Percentiles rank a stretch among this genome's conserved stretches.
phyloP scores from a whole-genome alignment of 2,329 filamentous ascomycete genomes.

The Celoporthe dispersa region DNA sequence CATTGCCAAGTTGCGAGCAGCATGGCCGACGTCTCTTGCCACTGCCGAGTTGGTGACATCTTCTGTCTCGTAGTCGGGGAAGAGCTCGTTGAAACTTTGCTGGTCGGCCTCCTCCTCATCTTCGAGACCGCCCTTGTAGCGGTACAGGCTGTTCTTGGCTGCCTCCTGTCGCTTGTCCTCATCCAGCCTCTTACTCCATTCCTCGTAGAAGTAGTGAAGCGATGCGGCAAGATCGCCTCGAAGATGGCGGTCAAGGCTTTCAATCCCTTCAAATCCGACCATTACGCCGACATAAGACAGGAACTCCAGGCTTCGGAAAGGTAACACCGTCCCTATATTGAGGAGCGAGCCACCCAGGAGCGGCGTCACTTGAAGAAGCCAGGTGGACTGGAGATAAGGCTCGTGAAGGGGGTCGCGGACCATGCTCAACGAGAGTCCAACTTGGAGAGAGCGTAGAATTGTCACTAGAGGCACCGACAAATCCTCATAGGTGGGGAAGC shows the following conservation, averaged over 20 bases:
- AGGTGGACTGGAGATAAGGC: constrained; percentile 18
- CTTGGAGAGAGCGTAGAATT: constrained; percentile 76
- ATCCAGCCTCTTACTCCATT: constrained; percentile 80
- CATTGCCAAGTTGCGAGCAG: constrained; percentile 61
- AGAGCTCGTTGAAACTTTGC: constrained; percentile 78
- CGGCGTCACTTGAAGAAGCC: constrained; percentile 54
- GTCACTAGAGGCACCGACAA: constrained; percentile 78
- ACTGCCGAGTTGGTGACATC: constrained; percentile 39
- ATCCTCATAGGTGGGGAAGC: constrained; percentile 83
- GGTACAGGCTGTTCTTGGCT: constrained; percentile 77
- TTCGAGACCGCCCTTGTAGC: constrained; percentile 77
- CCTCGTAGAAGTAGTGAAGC: constrained; percentile 73
- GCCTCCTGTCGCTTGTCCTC: constrained; percentile 77
- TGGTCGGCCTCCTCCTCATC: constrained; percentile 76
- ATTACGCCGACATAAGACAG: constrained; percentile 53
- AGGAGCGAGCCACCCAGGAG: constrained; percentile 57
- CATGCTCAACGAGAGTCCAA: constrained; percentile 69
- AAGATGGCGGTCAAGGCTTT: constrained; percentile 45
- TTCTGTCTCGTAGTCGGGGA: constrained; percentile 74
- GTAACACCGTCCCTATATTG: constrained; percentile 33
- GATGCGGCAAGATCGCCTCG: constrained; percentile 65
- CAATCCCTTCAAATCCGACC: constrained; percentile 52
- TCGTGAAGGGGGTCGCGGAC: constrained; percentile 15
- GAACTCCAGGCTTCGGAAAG: constrained; percentile 50
- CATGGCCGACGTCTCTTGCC: constrained; percentile 41